These are phyloP conservation scores for Musa schizocarpa DNA, from an alignment of 176 grass and related monocot genomes.

Conservation along the genomic window DNA sequence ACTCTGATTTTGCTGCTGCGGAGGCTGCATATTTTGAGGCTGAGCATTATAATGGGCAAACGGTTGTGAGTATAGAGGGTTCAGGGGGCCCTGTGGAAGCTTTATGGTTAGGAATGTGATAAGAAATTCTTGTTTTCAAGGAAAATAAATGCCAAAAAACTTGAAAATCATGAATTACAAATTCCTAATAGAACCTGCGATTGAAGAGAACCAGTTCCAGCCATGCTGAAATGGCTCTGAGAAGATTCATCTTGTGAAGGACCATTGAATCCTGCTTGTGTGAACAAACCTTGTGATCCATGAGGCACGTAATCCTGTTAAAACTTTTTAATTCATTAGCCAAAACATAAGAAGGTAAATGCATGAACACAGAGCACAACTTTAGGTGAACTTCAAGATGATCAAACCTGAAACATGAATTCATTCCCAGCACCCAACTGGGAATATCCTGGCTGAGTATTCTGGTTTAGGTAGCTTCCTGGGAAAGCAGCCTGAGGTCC, in stretches of 20 bases:
- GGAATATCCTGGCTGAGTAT: conserved; percentile 73
- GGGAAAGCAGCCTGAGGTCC: conserved; percentile 68
- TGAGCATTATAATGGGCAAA: conserved; percentile 89
- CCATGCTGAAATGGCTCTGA: conserved; percentile 76
- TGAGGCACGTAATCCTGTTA: conserved; percentile 81
- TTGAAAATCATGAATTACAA: conserved; percentile 10
- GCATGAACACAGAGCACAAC: not conserved
- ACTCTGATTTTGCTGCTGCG: conserved; percentile 53
- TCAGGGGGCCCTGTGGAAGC: conserved; percentile 73
- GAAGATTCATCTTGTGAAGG: conserved; percentile 84
- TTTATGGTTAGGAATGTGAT: not conserved
- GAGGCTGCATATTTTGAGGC: conserved; percentile 72
- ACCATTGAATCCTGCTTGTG: conserved; percentile 81
- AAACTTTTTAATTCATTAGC: not conserved
- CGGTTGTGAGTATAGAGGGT: conserved; percentile 77
- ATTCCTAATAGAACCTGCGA: conserved; percentile 58
- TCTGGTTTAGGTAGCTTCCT: conserved; percentile 92
- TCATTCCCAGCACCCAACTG: conserved; percentile 71
- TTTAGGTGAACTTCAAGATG: too few species aligned
- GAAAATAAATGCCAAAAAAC: not conserved
- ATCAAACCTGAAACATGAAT: conserved; percentile 64
- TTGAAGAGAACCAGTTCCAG: conserved; percentile 53
- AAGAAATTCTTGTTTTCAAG: not conserved
- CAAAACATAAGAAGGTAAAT: not conserved
- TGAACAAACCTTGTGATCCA: conserved; percentile 92